Evolutionary conservation across 805 yeast genomes (phyloP).

Genomic region (Candida morakotiae): DNA sequence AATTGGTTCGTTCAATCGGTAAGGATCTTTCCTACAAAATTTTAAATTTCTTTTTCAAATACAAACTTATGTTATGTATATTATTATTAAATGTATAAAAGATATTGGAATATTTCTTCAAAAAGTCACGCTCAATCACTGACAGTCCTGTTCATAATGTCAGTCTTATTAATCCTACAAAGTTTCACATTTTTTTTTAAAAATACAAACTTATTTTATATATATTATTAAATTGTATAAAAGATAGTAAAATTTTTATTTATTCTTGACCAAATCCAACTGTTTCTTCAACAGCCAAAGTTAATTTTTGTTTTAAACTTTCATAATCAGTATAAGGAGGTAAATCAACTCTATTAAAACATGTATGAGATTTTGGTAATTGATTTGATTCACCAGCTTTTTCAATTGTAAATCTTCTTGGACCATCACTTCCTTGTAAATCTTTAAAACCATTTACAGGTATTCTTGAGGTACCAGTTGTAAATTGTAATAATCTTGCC

Average conservation of each 20-base stretch:
- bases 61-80: no score
- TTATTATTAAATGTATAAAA: no score
- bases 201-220: not conserved
- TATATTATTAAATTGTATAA: not conserved
- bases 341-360: constrained; percentile 97
- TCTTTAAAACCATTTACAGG: constrained; percentile 99
- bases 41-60: no score
- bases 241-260: constrained; percentile 1
- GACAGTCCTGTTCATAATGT: no score
- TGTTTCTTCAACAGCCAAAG: constrained; percentile 97
- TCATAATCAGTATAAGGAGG: constrained; percentile 90
- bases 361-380: constrained; percentile 95
- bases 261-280: constrained; percentile 98
- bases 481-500: constrained; percentile 91
- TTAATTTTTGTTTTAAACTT: constrained; percentile 80
- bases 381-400: constrained; percentile 94
- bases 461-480: constrained; percentile 98
- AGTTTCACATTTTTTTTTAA: no score
- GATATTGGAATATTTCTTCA: no score
- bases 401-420: constrained; percentile 97
- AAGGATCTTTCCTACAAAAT: no score
- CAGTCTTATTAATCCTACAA: no score
- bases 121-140: no score
- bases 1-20: no score
- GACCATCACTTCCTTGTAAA: constrained; percentile 98